These are phyloP conservation scores for Pichia nakasei DNA, from an alignment of 805 yeast species.

Conservation along the genomic window DNA sequence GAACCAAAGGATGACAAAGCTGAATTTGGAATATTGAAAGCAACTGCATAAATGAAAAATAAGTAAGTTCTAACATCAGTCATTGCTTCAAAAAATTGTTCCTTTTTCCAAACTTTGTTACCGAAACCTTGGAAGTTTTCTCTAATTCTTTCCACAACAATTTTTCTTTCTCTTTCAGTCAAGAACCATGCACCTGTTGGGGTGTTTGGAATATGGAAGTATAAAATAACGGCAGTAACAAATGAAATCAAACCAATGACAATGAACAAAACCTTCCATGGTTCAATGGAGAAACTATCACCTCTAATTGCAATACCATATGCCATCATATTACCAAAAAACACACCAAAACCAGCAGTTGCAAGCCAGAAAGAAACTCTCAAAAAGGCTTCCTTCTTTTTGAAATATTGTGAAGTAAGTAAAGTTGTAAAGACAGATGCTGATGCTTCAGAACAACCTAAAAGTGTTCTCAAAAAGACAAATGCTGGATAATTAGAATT, in stretches of 20 bases:
- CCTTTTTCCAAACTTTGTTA: conserved; percentile 30
- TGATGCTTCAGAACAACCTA: conserved; percentile 33
- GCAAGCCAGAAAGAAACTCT: conserved; percentile 17
- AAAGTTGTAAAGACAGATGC: conserved; percentile 26
- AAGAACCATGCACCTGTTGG: conserved; percentile 28
- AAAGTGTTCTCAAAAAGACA: conserved; percentile 35
- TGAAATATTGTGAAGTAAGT: conserved; percentile 22
- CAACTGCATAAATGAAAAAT: conserved; percentile 36
- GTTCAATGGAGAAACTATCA: conserved; percentile 22
- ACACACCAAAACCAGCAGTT: conserved; percentile 34
- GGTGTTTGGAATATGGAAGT: conserved; percentile 30
- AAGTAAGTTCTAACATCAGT: conserved; percentile 44
- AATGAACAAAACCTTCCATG: conserved; percentile 55
- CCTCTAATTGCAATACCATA: conserved; percentile 29
- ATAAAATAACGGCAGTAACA: conserved; percentile 30
- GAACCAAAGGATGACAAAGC: conserved; percentile 47
- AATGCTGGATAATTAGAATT: conserved; percentile 37
- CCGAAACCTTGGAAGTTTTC: conserved; percentile 30
- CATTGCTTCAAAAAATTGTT: conserved; percentile 49
- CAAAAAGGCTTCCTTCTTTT: conserved; percentile 17
- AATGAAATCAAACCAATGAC: conserved; percentile 52
- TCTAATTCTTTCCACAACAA: conserved; percentile 23
- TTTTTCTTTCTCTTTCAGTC: conserved; percentile 29
- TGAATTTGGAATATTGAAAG: conserved; percentile 48
- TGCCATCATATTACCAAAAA: conserved; percentile 45